phyloP scores from a whole-genome alignment of 441 rosid species.

The Bruguiera hainesii region DNA sequence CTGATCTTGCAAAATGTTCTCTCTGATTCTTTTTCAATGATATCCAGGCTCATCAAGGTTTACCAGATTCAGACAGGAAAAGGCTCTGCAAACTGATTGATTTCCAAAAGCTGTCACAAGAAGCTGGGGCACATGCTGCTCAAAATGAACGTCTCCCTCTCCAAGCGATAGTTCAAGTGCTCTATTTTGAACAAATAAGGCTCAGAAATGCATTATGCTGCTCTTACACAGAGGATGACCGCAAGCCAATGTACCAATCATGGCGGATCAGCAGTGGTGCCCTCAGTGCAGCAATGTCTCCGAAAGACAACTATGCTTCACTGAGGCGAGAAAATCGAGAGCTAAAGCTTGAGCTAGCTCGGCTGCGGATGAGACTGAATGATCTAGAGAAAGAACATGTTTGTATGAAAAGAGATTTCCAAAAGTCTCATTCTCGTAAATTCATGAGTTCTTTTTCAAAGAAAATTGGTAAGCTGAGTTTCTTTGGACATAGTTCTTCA shows the following conservation, averaged over 20 bases:
- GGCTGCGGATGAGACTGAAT: slow-evolving; percentile 86
- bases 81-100: slow-evolving; percentile 75
- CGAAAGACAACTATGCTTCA: slow-evolving; percentile 93
- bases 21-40: slow-evolving; percentile 18
- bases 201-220: slow-evolving; percentile 70
- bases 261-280: slow-evolving; percentile 96
- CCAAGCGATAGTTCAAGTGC: slow-evolving; percentile 95
- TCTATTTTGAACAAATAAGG: slow-evolving; percentile 91
- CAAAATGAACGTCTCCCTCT: slow-evolving; percentile 96
- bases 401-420: slow-evolving; percentile 96
- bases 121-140: slow-evolving; percentile 96
- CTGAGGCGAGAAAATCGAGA: slow-evolving; percentile 90
- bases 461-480: slow-evolving; percentile 74
- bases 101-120: slow-evolving; percentile 96
- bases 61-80: slow-evolving; percentile 80
- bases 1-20: neutral
- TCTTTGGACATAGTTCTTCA: slow-evolving; percentile 82
- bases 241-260: slow-evolving; percentile 71
- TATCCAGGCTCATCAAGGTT: slow-evolving; percentile 69
- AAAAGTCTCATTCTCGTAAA: slow-evolving; percentile 79
- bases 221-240: slow-evolving; percentile 70
- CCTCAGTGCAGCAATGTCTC: slow-evolving; percentile 97
- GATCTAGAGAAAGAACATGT: slow-evolving; percentile 98
- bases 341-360: slow-evolving; percentile 91
- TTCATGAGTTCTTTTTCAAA: slow-evolving; percentile 86